A percentile compares a stretch with the other conserved stretches of the same genome.
Evolutionary conservation across 805 yeast species (phyloP).

Genomic region (Cyberlindnera sargentensis): DNA sequence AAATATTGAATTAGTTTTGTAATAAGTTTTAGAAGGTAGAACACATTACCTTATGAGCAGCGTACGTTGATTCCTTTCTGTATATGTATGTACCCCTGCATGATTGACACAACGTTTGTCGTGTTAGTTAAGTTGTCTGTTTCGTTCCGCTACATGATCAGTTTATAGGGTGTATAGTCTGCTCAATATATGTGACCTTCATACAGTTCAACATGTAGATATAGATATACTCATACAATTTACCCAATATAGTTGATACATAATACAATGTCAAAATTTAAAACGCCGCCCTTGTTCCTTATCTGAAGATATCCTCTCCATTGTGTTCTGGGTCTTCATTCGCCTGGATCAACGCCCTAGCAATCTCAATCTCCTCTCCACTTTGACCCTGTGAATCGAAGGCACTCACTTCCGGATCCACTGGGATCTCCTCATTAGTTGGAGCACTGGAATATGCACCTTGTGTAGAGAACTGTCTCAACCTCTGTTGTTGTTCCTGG

Average conservation of each 20-base stretch:
- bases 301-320: slow-evolving; percentile 12
- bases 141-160: neutral
- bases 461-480: slow-evolving; percentile 2
- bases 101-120: neutral
- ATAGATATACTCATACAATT: neutral
- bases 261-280: neutral
- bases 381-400: slow-evolving; percentile 33
- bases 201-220: too few species aligned
- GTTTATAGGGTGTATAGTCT: too few species aligned
- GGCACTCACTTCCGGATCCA: slow-evolving; percentile 52
- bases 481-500: slow-evolving; percentile 3
- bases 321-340: slow-evolving; percentile 19
- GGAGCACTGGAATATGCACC: neutral
- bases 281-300: neutral
- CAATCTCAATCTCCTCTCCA: slow-evolving; percentile 57
- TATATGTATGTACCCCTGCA: neutral
- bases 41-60: neutral
- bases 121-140: neutral
- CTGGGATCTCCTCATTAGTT: slow-evolving; percentile 34
- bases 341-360: slow-evolving; percentile 58
- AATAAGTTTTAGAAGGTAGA: slow-evolving; percentile 2
- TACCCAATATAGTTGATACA: neutral
- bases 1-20: neutral
- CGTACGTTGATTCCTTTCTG: neutral
- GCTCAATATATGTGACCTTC: too few species aligned